Percentiles rank a stretch among this genome's conserved stretches.
These are phyloP conservation scores for Trypanosoma mega DNA, from an alignment of 208 protist species.

Conservation along the genomic window DNA sequence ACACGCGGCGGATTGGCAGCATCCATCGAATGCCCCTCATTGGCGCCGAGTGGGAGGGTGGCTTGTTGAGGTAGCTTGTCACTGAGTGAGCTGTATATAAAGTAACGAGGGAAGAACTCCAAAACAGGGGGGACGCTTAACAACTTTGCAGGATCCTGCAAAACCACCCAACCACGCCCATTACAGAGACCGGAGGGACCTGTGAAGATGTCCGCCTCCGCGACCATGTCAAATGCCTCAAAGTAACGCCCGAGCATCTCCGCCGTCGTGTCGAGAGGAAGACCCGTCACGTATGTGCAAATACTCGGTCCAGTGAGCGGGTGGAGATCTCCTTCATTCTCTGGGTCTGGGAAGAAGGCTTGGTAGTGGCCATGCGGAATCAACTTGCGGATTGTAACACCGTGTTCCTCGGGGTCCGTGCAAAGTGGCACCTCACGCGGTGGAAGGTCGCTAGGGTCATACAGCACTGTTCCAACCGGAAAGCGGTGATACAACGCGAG, in stretches of 20 bases:
- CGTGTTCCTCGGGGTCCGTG: conserved; percentile 41
- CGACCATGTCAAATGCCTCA: conserved; percentile 67
- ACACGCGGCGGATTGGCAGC: neutral
- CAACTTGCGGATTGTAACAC: conserved; percentile 64
- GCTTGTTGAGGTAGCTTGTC: conserved; percentile 44
- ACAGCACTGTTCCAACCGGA: conserved; percentile 61
- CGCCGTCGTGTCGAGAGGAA: conserved; percentile 66
- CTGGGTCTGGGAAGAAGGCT: conserved; percentile 47
- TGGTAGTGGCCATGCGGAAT: conserved; percentile 71
- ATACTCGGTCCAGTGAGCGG: conserved; percentile 27
- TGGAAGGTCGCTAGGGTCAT: conserved; percentile 57
- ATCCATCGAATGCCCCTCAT: neutral
- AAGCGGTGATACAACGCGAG: conserved; percentile 62
- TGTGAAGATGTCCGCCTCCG: conserved; percentile 63
- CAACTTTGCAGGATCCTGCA: conserved; percentile 56
- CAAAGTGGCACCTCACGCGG: conserved; percentile 54
- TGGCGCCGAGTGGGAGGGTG: conserved; percentile 10
- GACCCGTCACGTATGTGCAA: conserved; percentile 68
- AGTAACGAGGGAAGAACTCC: conserved; percentile 62
- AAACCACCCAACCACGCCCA: conserved; percentile 73
- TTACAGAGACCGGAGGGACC: conserved; percentile 42
- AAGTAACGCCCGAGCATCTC: conserved; percentile 78
- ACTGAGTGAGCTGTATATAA: conserved; percentile 64
- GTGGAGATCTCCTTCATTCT: conserved; percentile 30
- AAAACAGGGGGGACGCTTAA: conserved; percentile 53